Evolutionary conservation across 805 yeast genomes (phyloP).

Genomic region (Pichia manshurica): DNA sequence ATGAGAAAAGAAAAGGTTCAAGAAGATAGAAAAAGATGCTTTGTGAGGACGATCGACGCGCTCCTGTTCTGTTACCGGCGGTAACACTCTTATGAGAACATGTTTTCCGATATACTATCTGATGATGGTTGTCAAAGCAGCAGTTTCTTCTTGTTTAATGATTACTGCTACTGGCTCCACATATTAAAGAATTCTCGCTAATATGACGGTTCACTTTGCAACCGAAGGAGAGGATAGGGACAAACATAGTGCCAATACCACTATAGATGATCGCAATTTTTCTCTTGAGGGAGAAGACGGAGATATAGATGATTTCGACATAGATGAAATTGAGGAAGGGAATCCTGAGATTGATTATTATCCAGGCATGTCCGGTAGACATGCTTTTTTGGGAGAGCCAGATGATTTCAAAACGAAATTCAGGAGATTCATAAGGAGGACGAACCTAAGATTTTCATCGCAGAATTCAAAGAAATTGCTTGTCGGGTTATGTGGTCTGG

Average conservation of each 20-base stretch:
- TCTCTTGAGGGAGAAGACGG: conserved; percentile 9
- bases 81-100: too few relatives aligned
- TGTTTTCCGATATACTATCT: too few relatives aligned
- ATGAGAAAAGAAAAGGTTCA: conserved; percentile 1
- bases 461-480: conserved; percentile 7
- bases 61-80: too few relatives aligned
- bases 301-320: conserved; percentile 21
- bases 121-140: too few relatives aligned
- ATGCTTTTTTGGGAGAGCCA: conserved; percentile 8
- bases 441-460: background rate
- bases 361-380: conserved; percentile 10
- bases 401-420: conserved; percentile 2
- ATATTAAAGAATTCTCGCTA: too few relatives aligned
- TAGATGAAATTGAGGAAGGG: conserved; percentile 20
- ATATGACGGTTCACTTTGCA: too few relatives aligned
- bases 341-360: conserved; percentile 10
- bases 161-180: too few relatives aligned
- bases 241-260: too few relatives aligned
- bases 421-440: background rate
- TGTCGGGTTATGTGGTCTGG: conserved; percentile 2
- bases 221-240: background rate
- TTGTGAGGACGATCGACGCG: too few relatives aligned
- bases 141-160: too few relatives aligned
- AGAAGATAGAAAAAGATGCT: conserved; percentile 4
- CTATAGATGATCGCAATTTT: background rate